Evolutionary conservation across 768 basidiomycete genomes (phyloP).

Genomic region (Hericium rajendrae): DNA sequence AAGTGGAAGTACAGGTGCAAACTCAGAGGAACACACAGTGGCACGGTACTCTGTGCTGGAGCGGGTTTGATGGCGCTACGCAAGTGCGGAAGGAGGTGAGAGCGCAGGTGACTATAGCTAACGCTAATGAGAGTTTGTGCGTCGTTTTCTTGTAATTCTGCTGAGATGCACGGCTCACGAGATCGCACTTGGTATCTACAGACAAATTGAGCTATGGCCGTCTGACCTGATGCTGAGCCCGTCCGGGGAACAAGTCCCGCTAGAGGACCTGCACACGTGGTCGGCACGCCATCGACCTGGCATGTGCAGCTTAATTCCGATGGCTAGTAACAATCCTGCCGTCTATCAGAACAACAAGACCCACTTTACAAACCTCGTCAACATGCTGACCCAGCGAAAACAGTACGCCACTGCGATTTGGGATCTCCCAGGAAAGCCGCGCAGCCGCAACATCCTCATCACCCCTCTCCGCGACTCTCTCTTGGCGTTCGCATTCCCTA

Average conservation of each 20-base stretch:
- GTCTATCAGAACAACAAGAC: no score
- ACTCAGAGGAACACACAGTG: constrained; percentile 1
- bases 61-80: constrained; percentile 7
- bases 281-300: constrained; percentile 2
- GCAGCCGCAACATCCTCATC: constrained; percentile 10
- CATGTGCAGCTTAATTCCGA: constrained; percentile 3
- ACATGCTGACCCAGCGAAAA: background rate
- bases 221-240: constrained; percentile 5
- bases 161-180: background rate
- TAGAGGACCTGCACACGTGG: constrained; percentile 13
- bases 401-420: constrained; percentile 13
- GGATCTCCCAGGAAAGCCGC: constrained; percentile 8
- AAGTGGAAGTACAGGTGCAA: background rate
- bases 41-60: constrained; percentile 10
- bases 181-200: background rate
- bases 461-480: constrained; percentile 5
- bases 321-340: background rate
- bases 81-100: constrained; percentile 13
- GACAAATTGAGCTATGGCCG: constrained; percentile 8
- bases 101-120: constrained; percentile 7
- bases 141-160: background rate
- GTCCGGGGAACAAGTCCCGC: constrained; percentile 2
- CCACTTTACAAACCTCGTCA: no score
- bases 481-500: constrained; percentile 9
- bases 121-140: constrained; percentile 7